phyloP scores from a whole-genome alignment of 202 grass and related monocot genomes.

The Cymbopogon flexuosus region DNA sequence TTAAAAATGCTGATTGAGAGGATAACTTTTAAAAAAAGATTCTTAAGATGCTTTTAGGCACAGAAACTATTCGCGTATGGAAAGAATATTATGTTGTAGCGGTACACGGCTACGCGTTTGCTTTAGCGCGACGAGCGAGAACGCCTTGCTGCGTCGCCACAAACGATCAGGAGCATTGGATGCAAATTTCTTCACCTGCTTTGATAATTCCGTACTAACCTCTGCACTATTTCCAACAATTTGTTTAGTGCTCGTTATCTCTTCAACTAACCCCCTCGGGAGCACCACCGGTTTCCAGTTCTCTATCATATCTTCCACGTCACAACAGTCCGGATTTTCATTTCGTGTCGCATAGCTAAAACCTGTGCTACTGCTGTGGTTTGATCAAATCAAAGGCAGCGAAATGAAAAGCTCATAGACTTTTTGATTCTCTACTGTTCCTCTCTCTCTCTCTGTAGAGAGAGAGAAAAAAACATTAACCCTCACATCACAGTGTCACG shows the following conservation, averaged over 20 bases:
- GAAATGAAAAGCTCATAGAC: background rate
- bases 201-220: conserved; percentile 22
- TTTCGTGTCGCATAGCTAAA: background rate
- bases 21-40: no score
- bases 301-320: conserved; percentile 26
- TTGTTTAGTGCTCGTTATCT: conserved; percentile 47
- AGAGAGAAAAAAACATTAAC: background rate
- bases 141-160: background rate
- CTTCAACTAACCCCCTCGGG: conserved; percentile 40
- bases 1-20: no score
- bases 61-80: no score
- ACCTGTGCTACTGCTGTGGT: background rate
- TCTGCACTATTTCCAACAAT: conserved; percentile 27
- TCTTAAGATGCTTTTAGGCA: no score
- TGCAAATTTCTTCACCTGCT: conserved; percentile 18
- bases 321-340: conserved; percentile 17
- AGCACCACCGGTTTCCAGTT: conserved; percentile 20
- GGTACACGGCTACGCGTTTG: no score
- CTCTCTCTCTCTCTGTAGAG: no score
- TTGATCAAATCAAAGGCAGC: background rate
- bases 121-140: no score
- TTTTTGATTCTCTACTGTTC: background rate
- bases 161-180: conserved; percentile 28
- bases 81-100: no score
- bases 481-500: background rate